Percentiles rank a stretch among this genome's conserved stretches.
These are phyloP conservation scores for Chlamydomonas eustigma DNA, from an alignment of 139 green algal genomes.

Conservation along the genomic window DNA sequence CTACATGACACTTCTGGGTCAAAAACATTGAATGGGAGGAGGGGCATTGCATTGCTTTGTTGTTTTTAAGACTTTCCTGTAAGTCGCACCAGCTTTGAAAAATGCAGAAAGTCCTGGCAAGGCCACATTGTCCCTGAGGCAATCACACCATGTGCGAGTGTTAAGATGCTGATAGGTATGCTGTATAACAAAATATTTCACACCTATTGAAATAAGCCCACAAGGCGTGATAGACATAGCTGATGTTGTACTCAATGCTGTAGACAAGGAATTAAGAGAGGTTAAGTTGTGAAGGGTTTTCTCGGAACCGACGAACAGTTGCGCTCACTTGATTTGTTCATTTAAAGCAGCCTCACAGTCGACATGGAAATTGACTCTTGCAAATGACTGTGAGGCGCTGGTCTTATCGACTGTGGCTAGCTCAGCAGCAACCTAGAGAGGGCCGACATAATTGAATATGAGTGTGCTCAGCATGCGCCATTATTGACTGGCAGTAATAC, in stretches of 20 bases:
- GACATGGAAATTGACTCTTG: constrained; percentile 39
- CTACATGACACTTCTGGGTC: not conserved
- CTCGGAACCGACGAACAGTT: not conserved
- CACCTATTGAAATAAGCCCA: constrained; percentile 83
- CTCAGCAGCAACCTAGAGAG: too few relatives aligned
- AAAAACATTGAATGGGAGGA: too few relatives aligned
- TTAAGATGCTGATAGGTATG: too few relatives aligned
- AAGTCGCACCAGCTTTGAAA: constrained; percentile 64
- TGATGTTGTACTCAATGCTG: constrained; percentile 87
- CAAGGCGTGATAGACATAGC: constrained; percentile 92
- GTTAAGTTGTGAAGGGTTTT: not conserved
- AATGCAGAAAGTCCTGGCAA: constrained; percentile 82
- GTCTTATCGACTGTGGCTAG: not conserved
- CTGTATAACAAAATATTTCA: not conserved
- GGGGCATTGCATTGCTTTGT: too few relatives aligned
- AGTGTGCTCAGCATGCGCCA: not conserved
- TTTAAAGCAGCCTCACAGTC: constrained; percentile 83
- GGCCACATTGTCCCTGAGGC: constrained; percentile 86
- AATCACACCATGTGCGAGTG: too few relatives aligned
- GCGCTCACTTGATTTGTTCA: constrained; percentile 92
- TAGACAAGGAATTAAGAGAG: not conserved
- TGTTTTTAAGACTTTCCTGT: too few relatives aligned
- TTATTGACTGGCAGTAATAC: not conserved
- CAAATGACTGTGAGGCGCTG: not conserved
- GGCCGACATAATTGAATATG: too few relatives aligned